Conservation (phyloP, 2,329 filamentous ascomycete species). For the Penicillium fuscoglaucum region DNA sequence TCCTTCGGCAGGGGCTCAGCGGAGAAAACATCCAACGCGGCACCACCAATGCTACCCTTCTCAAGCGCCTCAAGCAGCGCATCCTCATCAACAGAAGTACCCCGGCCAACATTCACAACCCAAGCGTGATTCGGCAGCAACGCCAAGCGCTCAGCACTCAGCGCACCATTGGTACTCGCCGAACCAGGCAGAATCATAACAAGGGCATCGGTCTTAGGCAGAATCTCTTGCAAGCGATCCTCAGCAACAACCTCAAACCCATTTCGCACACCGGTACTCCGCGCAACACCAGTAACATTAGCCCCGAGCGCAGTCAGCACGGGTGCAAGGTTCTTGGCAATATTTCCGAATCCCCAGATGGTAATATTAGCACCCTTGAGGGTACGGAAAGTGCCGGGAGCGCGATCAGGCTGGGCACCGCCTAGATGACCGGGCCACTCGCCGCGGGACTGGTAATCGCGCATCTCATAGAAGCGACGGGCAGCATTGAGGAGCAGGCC, state of each 20-base stretch:
- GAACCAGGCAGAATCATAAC: conserved; percentile 66
- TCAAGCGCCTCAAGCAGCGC: conserved; percentile 23
- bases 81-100: conserved; percentile 25
- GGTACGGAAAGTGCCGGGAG: conserved; percentile 58
- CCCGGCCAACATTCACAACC: conserved; percentile 27
- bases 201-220: conserved; percentile 62
- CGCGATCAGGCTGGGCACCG: conserved; percentile 50
- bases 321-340: conserved; percentile 61
- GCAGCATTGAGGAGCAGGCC: conserved; percentile 49
- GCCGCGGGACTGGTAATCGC: conserved; percentile 58
- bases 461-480: conserved; percentile 57
- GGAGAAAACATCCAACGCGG: conserved; percentile 26
- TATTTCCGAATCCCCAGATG: conserved; percentile 68
- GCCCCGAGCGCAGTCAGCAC: conserved; percentile 58
- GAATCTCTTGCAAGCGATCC: conserved; percentile 54
- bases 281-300: conserved; percentile 59
- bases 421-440: conserved; percentile 64
- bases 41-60: conserved; percentile 23
- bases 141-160: conserved; percentile 56
- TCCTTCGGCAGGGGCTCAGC: conserved; percentile 23
- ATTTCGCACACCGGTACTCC: conserved; percentile 56
- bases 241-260: conserved; percentile 60
- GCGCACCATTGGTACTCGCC: conserved; percentile 56
- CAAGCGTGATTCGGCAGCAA: conserved; percentile 55
- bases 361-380: conserved; percentile 59